Evolutionary conservation across 1,284 basidiomycete species (phyloP).

Genomic region (Ustanciosporium gigantosporum): DNA sequence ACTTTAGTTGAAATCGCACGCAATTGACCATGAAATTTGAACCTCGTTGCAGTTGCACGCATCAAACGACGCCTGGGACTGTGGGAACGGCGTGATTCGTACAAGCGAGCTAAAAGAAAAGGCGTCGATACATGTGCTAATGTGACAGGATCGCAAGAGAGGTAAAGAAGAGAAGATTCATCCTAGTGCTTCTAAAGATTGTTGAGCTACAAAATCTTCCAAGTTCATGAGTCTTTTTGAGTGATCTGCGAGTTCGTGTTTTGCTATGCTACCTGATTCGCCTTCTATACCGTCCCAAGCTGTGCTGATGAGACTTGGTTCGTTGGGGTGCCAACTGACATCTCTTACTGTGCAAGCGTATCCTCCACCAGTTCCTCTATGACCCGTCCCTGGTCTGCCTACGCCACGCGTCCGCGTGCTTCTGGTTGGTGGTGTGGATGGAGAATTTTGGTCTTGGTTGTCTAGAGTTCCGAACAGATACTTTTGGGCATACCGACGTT

Average conservation of each 20-base stretch:
- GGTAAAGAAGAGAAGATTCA: too few species aligned
- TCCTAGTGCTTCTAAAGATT: constrained; percentile 6
- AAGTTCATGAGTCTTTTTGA: constrained; percentile 34
- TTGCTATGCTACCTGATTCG: constrained; percentile 44
- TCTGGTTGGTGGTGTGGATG: too few species aligned
- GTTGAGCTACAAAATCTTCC: constrained; percentile 17
- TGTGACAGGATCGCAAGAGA: too few species aligned
- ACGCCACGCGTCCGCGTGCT: background rate
- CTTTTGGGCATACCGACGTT: constrained; percentile 14
- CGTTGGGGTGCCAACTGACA: constrained; percentile 85
- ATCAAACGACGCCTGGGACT: too few species aligned
- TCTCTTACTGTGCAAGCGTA: constrained; percentile 71
- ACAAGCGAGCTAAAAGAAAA: too few species aligned
- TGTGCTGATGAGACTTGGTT: constrained; percentile 87
- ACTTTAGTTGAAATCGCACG: too few species aligned
- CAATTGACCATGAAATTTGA: too few species aligned
- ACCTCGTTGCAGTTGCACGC: too few species aligned
- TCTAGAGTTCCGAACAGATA: too few species aligned
- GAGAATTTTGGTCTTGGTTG: background rate
- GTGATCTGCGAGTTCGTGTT: constrained; percentile 37
- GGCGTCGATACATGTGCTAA: too few species aligned
- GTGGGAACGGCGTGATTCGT: too few species aligned
- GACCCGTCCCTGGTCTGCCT: constrained; percentile 7
- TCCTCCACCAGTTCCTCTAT: constrained; percentile 26
- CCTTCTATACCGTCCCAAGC: constrained; percentile 72